Evolutionary conservation across 805 yeast species (phyloP), one percentile per base, ranked within the genome.

Genomic region (Saccharomycopsis vini): DNA sequence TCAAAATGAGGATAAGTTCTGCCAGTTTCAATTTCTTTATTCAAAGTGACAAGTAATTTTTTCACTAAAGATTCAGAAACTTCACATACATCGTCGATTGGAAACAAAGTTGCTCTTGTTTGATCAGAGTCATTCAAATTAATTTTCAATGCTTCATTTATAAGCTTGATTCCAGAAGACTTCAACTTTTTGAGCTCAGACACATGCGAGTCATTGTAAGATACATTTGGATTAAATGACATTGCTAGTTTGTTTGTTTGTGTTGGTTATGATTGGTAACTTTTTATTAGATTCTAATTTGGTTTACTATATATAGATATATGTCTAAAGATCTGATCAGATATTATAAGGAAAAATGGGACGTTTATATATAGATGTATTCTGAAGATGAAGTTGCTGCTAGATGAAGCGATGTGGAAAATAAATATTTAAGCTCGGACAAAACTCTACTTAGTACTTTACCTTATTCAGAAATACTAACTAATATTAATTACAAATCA

Each of bases 11-110:
- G 94, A 52, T 88, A 87, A 0, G 95, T 86, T 30, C 65, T 62
- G 4, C 97, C 97, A 35, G 68, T 75, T 28, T 72, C 82, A 5
- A 88, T 69, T 43, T 83, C 86, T 13, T 57, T 53, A 58, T 83
- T 84, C 64, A 83, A 75, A 46, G 75, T 73, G 3, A 62, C 57
- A 44, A 60, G 66, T 50, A 84, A 54, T 32, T 59, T 68, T 1
- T 65, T 59, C 4, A 79, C 46, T 20, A 87, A 61, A 0, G 62
- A 59, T 1, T 48, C 52, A 0, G 94, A 88, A 4, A 83, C 60
- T 19, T 69, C 69, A 1, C 56, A 51, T 2, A 65, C 45, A 9
- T 68, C 59, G 49, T 75, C 73, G 36, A 79, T 67, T 2, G 89
- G 88, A 39, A 77, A 63, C 2, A 85, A 61, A 0, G 89, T 80